Conservation (phyloP, 2,329 filamentous ascomycete species). For the Bipolaris gigantea region DNA sequence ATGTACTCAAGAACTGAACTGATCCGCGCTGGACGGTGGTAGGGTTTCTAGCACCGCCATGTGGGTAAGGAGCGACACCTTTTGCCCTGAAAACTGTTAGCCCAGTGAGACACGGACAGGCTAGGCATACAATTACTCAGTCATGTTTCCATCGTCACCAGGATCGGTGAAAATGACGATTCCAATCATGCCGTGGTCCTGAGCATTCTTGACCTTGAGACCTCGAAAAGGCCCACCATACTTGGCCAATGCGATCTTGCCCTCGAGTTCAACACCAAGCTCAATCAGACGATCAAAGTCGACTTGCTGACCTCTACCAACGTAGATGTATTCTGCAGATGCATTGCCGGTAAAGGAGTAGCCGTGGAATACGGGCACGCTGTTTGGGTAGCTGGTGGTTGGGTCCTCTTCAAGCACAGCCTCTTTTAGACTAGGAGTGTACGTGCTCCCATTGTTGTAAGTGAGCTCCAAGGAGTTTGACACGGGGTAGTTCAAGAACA, state of each 20-base stretch:
- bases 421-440: slow-evolving; percentile 36
- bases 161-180: slow-evolving; percentile 52
- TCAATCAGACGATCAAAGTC: slow-evolving; percentile 50
- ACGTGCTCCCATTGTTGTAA: slow-evolving; percentile 41
- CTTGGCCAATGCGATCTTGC: slow-evolving; percentile 53
- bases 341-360: slow-evolving; percentile 53
- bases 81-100: slow-evolving; percentile 35
- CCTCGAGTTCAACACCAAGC: slow-evolving; percentile 49
- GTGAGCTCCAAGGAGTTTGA: slow-evolving; percentile 40
- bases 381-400: slow-evolving; percentile 43
- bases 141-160: slow-evolving; percentile 52
- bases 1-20: slow-evolving; percentile 63
- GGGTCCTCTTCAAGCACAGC: slow-evolving; percentile 40
- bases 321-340: slow-evolving; percentile 53
- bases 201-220: slow-evolving; percentile 53
- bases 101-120: not conserved
- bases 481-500: slow-evolving; percentile 45
- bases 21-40: slow-evolving; percentile 51
- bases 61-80: slow-evolving; percentile 48
- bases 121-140: slow-evolving; percentile 27
- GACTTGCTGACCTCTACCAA: slow-evolving; percentile 48
- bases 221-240: slow-evolving; percentile 52
- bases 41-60: slow-evolving; percentile 51
- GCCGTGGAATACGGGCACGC: slow-evolving; percentile 52
- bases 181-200: slow-evolving; percentile 50